Conservation (phyloP, 106 monocot species). For the Allium sativum region DNA sequence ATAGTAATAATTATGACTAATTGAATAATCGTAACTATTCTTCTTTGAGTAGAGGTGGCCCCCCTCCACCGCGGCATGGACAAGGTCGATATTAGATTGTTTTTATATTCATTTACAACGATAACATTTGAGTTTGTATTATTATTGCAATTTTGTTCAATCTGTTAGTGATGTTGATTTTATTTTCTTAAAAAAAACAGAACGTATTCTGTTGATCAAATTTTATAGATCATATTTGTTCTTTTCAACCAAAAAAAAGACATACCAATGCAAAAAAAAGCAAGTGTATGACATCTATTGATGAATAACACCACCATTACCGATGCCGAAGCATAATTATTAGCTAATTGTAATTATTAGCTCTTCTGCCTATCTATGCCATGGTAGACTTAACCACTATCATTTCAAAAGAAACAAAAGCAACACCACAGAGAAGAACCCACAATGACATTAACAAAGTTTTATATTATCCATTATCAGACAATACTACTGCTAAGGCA, state of each 20-base stretch:
- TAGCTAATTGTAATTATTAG: too few species aligned
- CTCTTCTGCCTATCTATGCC: slow-evolving; percentile 36
- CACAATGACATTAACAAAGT: slow-evolving; percentile 48
- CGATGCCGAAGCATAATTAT: too few species aligned
- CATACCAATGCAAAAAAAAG: too few species aligned
- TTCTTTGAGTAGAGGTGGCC: slow-evolving; percentile 28
- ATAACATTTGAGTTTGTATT: not conserved
- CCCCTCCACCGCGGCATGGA: slow-evolving; percentile 35
- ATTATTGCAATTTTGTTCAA: slow-evolving; percentile 3
- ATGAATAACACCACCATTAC: slow-evolving; percentile 11
- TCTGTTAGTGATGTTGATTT: too few species aligned
- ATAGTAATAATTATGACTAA: slow-evolving; percentile 17
- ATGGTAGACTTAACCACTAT: slow-evolving; percentile 23
- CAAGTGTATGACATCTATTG: too few species aligned
- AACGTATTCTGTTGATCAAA: too few species aligned
- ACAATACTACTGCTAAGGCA: slow-evolving; percentile 66
- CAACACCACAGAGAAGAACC: slow-evolving; percentile 44
- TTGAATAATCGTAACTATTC: slow-evolving; percentile 26
- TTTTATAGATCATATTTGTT: too few species aligned
- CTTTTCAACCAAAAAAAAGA: too few species aligned
- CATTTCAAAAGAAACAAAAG: slow-evolving; percentile 33
- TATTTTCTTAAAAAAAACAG: too few species aligned
- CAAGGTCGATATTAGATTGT: slow-evolving; percentile 20
- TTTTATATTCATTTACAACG: not conserved
- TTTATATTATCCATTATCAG: slow-evolving; percentile 24